Evolutionary conservation across 331 rosid species (phyloP), one percentile per base, ranked within the genome.

Genomic region (Malus hybrid): DNA sequence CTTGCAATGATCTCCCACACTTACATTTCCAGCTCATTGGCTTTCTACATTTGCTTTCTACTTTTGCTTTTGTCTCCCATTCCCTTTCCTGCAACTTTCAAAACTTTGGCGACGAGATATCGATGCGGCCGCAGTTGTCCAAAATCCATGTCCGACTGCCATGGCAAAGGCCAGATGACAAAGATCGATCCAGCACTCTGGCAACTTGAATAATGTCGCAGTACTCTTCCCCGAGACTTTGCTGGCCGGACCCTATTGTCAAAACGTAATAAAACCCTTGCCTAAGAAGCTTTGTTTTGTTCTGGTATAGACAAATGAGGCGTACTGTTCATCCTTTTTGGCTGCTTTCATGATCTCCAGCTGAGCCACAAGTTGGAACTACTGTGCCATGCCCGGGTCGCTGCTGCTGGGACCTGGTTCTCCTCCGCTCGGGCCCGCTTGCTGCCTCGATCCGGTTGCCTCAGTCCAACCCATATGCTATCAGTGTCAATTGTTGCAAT

Each of bases 291-390:
- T 90, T 94, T 19, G 93, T 88, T 96, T 24, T 24, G 24, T 24
- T 24, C 24, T 1, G 1, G 24, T 24, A 24, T 88, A 92, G 66
- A 94, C 89, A 80, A 86, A 92, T 69, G 99, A 94, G 77, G 99
- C 96, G 66, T 92, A 94, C 82, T 92, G 96, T 60, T 94, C 99
- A 63, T 94, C 99, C 64, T 94, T 92, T 76, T 94, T 97, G 32
- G 99, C 96, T 1, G 99, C 96, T 53, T 96, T 84, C 99, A 94
- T 94, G 78, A 94, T 79, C 81, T 94, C 99, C 72, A 96, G 99
- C 84, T 92, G 96, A 73, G 97, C 97, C 3, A 97, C 97, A 12
- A 60, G 80, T 0, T 91, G 90, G 63, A 93, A 93, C 36, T 77
- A 87, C 73, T 79, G 87, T 20, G 90, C 86, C 0, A 24, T 20